Base-by-base conservation (phyloP, 164 flowering plant species). In the Liriodendron chinense region DNA sequence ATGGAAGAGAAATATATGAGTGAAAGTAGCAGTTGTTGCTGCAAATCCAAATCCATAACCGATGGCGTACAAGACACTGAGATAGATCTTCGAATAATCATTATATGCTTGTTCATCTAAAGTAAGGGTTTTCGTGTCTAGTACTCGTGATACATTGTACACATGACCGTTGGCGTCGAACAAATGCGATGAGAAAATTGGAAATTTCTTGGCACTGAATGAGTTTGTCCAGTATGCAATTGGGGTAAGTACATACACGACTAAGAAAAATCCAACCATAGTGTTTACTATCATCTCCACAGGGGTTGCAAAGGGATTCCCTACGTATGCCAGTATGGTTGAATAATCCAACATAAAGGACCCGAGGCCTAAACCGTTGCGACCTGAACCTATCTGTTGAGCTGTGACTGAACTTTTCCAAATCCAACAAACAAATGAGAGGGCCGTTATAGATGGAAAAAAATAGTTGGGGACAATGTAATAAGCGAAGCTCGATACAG, bases 1-100 rank as follows among this genome's bases (percentile, higher is more conserved):
- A 75, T 89, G 83, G 81, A 87, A 90, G 77, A 91, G 87, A 0
- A 82, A 86, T 16, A 90, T 89, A 78, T 91, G 92, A 0, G 90
- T 75, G 1, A 89, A 2, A 6, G 89, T 86, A 3, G 92, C 90
- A 6, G 89, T 75, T 48, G 86, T 26, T 2, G 81, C 80, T 2
- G 89, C 92, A 61, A 90, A 89, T 76, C 90, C 81, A 0, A 87
- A 61, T 0, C 91, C 92, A 24, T 85, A 86, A 25, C 77, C 16
- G 65, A 71, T 77, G 0, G 73, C 84, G 53, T 86, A 90, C 49
- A 85, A 71, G 59, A 82, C 72, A 68, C 91, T 87, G 14, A 90
- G 80, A 57, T 89, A 28, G 50, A 89, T 56, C 76, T 84, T 83
- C 75, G 89, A 80, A 25, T 89, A 88, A 20, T 14, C 57, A 28